Evolutionary conservation across 345 rosid genomes (phyloP).

Genomic region (Hevea brasiliensis): DNA sequence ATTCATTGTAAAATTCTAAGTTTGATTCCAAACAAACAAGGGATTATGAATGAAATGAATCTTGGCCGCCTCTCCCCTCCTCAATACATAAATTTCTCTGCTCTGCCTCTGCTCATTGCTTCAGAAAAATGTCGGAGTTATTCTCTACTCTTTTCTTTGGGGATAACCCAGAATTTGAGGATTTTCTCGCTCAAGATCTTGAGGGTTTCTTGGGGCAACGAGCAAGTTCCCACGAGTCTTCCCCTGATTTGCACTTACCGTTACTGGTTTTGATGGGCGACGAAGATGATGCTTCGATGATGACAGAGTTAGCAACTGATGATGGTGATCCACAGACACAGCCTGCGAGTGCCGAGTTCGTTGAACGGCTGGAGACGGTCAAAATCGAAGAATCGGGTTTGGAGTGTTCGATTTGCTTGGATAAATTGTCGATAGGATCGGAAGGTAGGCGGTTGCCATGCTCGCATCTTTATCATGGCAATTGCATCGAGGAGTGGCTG

Average conservation of each 20-base stretch:
- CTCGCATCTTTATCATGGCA: background rate
- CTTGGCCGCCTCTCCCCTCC: too few relatives aligned
- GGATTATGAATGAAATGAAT: too few relatives aligned
- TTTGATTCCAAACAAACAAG: too few relatives aligned
- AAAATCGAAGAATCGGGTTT: background rate
- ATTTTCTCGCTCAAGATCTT: too few relatives aligned
- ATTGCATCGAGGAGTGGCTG: background rate
- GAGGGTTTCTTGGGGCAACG: too few relatives aligned
- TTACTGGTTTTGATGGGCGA: background rate
- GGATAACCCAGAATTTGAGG: too few relatives aligned
- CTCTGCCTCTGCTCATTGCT: too few relatives aligned
- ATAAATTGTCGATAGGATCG: background rate
- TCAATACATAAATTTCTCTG: too few relatives aligned
- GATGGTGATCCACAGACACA: background rate
- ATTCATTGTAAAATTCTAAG: too few relatives aligned
- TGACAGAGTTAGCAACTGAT: background rate
- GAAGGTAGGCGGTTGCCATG: background rate
- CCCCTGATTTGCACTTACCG: background rate
- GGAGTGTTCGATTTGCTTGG: background rate
- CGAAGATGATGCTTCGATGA: background rate
- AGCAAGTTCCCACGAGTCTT: too few relatives aligned
- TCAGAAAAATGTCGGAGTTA: too few relatives aligned
- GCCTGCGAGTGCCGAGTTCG: background rate
- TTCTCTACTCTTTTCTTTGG: too few relatives aligned
- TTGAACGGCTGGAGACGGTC: background rate